Percentiles rank a stretch among this genome's conserved stretches.
Evolutionary conservation across 1,284 basidiomycete genomes (phyloP).

Genomic region (Cronartium ribicola): DNA sequence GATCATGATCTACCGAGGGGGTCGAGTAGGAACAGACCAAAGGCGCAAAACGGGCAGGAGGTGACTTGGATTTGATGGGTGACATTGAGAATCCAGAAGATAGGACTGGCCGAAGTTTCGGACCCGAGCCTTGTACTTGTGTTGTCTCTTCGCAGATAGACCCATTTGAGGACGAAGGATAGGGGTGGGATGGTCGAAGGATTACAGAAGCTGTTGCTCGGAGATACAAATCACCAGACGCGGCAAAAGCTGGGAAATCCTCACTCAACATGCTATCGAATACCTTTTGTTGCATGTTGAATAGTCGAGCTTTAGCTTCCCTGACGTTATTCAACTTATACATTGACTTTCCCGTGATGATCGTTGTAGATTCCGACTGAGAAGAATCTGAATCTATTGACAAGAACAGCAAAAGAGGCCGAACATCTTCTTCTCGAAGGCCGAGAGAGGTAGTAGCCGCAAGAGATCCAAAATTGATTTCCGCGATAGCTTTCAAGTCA

Average conservation of each 20-base stretch:
- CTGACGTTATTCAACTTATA: conserved; percentile 7
- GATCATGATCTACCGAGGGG: neutral
- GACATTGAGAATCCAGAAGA: neutral
- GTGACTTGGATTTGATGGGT: neutral
- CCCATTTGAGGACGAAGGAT: neutral
- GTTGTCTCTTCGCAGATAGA: neutral
- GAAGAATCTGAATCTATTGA: conserved; percentile 5
- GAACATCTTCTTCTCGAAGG: conserved; percentile 22
- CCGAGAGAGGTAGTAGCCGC: conserved; percentile 20
- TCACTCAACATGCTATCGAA: conserved; percentile 31
- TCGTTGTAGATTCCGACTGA: neutral
- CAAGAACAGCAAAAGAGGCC: conserved; percentile 16
- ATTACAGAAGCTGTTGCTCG: conserved; percentile 29
- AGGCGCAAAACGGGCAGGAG: neutral
- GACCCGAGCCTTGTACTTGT: neutral
- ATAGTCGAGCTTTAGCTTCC: conserved; percentile 18
- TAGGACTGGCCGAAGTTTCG: conserved; percentile 1
- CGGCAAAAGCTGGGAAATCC: conserved; percentile 35
- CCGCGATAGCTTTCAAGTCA: conserved; percentile 33
- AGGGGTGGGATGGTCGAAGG: neutral
- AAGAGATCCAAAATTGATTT: conserved; percentile 26
- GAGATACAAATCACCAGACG: conserved; percentile 34
- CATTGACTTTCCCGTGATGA: neutral
- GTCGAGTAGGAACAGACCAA: neutral
- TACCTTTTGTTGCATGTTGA: conserved; percentile 32